Percentiles rank a stretch among this genome's conserved stretches.
Conservation (phyloP, 768 basidiomycete genomes). For the Thelephora aurantiotincta region DNA sequence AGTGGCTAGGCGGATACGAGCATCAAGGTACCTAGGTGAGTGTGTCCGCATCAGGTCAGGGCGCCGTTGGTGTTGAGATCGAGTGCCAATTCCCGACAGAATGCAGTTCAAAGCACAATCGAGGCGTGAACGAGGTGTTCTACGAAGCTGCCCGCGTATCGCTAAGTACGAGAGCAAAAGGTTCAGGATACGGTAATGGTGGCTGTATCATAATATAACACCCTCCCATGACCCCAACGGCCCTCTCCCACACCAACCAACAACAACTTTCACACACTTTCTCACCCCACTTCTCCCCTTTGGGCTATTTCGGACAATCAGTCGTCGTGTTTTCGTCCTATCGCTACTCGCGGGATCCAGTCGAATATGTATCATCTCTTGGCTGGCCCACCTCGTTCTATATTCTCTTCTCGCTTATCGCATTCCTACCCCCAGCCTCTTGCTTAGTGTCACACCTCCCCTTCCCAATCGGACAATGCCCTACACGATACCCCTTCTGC, state of each 20-base stretch:
- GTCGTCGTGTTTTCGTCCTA: not conserved
- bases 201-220: constrained; percentile 49
- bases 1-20: constrained; percentile 81
- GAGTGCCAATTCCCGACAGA: constrained; percentile 31
- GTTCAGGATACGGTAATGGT: constrained; percentile 23
- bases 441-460: too few species aligned
- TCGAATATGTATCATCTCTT: not conserved
- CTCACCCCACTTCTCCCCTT: not conserved
- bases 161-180: constrained; percentile 58
- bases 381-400: not conserved
- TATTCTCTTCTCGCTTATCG: not conserved
- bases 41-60: constrained; percentile 4
- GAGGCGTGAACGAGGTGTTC: constrained; percentile 89
- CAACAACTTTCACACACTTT: too few species aligned
- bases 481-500: too few species aligned
- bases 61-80: not conserved
- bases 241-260: not conserved
- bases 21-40: constrained; percentile 83
- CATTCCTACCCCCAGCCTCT: not conserved
- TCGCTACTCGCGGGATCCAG: not conserved
- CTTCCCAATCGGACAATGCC: too few species aligned
- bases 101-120: constrained; percentile 94
- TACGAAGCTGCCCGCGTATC: constrained; percentile 84
- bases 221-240: not conserved
- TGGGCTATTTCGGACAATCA: not conserved